Evolutionary conservation across 345 rosid species (phyloP), one percentile per base, ranked within the genome.

Genomic region (Rubroshorea leprosula): DNA sequence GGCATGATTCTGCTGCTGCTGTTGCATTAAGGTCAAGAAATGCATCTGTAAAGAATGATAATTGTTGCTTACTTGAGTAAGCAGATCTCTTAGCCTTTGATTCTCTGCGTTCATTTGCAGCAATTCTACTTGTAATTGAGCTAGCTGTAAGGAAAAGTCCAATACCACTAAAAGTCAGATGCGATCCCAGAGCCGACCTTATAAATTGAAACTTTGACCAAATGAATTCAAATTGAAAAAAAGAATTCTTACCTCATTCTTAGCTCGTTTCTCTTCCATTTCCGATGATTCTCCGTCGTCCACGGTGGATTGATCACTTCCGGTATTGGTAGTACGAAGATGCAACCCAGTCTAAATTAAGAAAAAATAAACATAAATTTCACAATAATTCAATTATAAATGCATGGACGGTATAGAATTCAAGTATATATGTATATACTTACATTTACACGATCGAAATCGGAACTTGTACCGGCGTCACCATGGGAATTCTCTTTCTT

Each of bases 281-380:
- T 80, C 80, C 0, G 93, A 80, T 15, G 95, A 92, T 0, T 72
- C 65, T n/a, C 87, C 95, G 64, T 86, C 89, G 49, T 86, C 93
- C 51, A 89, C 87, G 26, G 77, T 80, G 21, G 95, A 89, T 61
- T 89, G 82, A 71, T 89, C 90, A 65, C 95, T 92, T 72, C 90
- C 75, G 0, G 78, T 64, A 54, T 85, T 80, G 38, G 81, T 80
- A 18, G 86, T 86, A 7, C 76, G 82, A 66, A 92, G 96, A 57
- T 68, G 88, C 81, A 92, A 78, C 2, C 91, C 89, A 57, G 85
- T 92, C 98, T 92, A 66, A 24, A 56, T 6, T 59, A 21, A 25
- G 14, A n/a, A 51, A 47, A 57, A 23, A 14, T 59, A 48, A 17
- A 5, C 3, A 49, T 9, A 9, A 46, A 55, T 14, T 26, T n/a